Percentiles rank a stretch among this genome's conserved stretches.
These are phyloP conservation scores for Ophiocordyceps sinensis DNA, from an alignment of 2,329 filamentous ascomycete genomes.

Conservation along the genomic window DNA sequence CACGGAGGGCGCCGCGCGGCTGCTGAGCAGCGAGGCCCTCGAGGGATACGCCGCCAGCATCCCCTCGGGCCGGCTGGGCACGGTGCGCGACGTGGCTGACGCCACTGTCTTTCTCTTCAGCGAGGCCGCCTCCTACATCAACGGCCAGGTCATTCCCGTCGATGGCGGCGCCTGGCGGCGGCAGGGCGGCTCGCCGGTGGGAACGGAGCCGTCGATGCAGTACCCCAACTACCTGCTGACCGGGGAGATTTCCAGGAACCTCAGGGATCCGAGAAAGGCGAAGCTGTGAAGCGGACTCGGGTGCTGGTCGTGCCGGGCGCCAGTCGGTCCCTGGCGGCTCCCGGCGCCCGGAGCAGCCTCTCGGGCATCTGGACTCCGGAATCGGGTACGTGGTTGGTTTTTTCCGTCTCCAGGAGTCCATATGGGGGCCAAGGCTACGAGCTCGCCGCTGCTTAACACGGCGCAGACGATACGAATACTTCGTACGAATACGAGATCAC, in stretches of 20 bases:
- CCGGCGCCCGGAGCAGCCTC: too few relatives aligned
- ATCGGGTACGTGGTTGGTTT: too few relatives aligned
- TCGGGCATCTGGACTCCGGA: too few relatives aligned
- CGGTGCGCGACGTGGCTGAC: constrained; percentile 79
- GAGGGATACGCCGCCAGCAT: constrained; percentile 30
- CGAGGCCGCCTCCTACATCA: constrained; percentile 75
- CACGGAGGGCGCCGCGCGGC: constrained; percentile 66
- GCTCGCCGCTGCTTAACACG: too few relatives aligned
- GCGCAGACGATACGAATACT: too few relatives aligned
- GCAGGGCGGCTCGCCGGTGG: constrained; percentile 30
- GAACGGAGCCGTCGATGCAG: constrained; percentile 29
- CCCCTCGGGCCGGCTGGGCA: constrained; percentile 64
- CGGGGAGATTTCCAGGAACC: constrained; percentile 17
- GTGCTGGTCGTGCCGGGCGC: too few relatives aligned
- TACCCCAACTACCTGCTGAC: constrained; percentile 36
- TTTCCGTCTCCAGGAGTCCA: too few relatives aligned
- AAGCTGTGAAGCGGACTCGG: constrained; percentile 21
- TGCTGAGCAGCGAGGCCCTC: constrained; percentile 27
- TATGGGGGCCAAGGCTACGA: too few relatives aligned
- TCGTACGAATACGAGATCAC: too few relatives aligned
- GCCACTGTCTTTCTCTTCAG: constrained; percentile 83
- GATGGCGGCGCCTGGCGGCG: constrained; percentile 46
- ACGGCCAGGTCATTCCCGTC: constrained; percentile 66
- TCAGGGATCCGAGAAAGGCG: constrained; percentile 20
- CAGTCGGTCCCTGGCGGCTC: too few relatives aligned